Conservation (phyloP, 345 rosid genomes). For the Alliaria petiolata region DNA sequence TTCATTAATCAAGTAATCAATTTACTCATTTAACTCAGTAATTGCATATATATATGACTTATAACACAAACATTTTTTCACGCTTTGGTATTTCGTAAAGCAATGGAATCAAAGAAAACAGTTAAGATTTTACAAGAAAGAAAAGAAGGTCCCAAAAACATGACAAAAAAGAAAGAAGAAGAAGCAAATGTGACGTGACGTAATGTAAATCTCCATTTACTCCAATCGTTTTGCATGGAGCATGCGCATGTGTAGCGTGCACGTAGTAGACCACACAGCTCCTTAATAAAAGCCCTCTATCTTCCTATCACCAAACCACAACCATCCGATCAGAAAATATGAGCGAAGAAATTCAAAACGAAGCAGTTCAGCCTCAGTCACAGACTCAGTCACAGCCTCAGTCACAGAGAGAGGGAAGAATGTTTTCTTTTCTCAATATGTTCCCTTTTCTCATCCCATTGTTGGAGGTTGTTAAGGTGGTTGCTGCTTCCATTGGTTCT, state of each 20-base stretch:
- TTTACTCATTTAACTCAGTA: neutral
- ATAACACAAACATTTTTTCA: neutral
- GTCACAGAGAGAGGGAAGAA: slow-evolving; percentile 2
- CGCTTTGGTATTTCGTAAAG: neutral
- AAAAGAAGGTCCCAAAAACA: slow-evolving; percentile 20
- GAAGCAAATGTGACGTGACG: slow-evolving; percentile 23
- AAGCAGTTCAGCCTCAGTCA: neutral
- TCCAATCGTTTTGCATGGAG: slow-evolving; percentile 31
- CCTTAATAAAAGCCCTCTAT: slow-evolving; percentile 25
- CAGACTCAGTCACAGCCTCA: neutral
- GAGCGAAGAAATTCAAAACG: neutral
- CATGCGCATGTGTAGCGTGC: slow-evolving; percentile 24
- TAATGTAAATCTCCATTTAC: slow-evolving; percentile 5
- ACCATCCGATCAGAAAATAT: slow-evolving; percentile 8
- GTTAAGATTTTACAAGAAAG: slow-evolving; percentile 1
- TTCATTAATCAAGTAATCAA: neutral
- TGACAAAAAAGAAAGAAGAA: neutral
- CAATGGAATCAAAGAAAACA: neutral
- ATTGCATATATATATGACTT: neutral
- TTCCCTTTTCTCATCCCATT: slow-evolving; percentile 19
- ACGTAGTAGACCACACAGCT: slow-evolving; percentile 21
- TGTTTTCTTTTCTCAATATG: neutral
- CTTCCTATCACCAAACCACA: slow-evolving; percentile 15
- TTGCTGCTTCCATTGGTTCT: slow-evolving; percentile 54
- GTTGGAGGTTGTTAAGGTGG: slow-evolving; percentile 20